Percentiles rank a stretch among this genome's conserved stretches.
These are phyloP conservation scores for Neurospora sp. DNA, from an alignment of 495 filamentous ascomycete species.

Conservation along the genomic window DNA sequence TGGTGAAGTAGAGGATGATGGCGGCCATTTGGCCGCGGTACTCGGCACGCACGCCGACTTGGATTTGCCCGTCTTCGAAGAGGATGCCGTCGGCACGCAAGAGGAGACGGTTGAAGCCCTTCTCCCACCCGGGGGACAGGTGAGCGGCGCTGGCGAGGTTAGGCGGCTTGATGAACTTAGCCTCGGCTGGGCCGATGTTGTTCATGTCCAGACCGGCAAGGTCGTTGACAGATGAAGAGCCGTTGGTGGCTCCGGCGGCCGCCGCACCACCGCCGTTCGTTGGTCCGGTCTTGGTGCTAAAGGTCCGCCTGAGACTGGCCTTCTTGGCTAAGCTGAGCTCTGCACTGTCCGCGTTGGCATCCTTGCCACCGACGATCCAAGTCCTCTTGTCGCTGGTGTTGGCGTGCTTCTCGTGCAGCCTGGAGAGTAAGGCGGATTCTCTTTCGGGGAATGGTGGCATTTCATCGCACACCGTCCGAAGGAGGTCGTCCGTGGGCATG, in stretches of 20 bases:
- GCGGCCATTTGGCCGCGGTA: slow-evolving; percentile 91
- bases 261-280: slow-evolving; percentile 46
- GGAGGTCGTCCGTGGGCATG: slow-evolving; percentile 78
- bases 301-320: slow-evolving; percentile 75
- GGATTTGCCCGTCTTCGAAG: slow-evolving; percentile 90
- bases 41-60: slow-evolving; percentile 85
- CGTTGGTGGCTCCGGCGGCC: slow-evolving; percentile 48
- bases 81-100: slow-evolving; percentile 75
- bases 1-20: slow-evolving; percentile 89
- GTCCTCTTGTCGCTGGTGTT: slow-evolving; percentile 88
- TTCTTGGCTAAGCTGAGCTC: slow-evolving; percentile 77
- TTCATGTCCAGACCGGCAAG: slow-evolving; percentile 75
- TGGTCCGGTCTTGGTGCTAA: slow-evolving; percentile 48
- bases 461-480: slow-evolving; percentile 94
- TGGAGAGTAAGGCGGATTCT: slow-evolving; percentile 79
- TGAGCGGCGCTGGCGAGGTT: slow-evolving; percentile 91
- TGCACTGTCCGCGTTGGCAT: slow-evolving; percentile 71
- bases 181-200: slow-evolving; percentile 41
- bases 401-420: slow-evolving; percentile 87
- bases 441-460: slow-evolving; percentile 98
- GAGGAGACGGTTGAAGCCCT: slow-evolving; percentile 78
- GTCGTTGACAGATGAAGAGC: slow-evolving; percentile 44
- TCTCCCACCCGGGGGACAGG: slow-evolving; percentile 87
- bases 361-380: slow-evolving; percentile 91
- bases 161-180: slow-evolving; percentile 49